These are phyloP conservation scores for Pistacia vera DNA, from an alignment of 345 rosid species.

Conservation along the genomic window DNA sequence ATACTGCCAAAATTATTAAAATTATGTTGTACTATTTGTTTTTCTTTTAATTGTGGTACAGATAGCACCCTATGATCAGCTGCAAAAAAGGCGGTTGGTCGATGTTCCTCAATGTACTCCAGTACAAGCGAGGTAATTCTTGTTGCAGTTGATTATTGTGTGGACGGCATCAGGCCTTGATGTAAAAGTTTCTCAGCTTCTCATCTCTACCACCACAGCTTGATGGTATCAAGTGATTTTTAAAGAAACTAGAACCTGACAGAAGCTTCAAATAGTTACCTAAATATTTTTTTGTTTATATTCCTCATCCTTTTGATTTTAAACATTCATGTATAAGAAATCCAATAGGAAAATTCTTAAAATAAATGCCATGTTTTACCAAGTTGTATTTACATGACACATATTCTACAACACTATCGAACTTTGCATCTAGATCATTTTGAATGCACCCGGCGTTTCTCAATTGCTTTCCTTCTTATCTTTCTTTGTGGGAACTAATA, in stretches of 20 bases:
- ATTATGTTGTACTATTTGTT: neutral
- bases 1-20: no score
- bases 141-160: neutral
- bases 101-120: conserved; percentile 50
- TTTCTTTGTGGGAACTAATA: no score
- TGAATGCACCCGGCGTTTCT: no score
- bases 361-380: neutral
- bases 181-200: neutral
- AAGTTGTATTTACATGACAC: neutral
- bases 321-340: neutral
- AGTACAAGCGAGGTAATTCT: conserved; percentile 8
- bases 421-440: no score
- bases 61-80: conserved; percentile 98
- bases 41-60: conserved; percentile 26
- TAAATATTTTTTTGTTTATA: neutral
- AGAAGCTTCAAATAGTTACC: neutral
- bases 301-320: neutral
- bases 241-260: neutral
- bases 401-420: no score
- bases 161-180: neutral
- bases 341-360: neutral
- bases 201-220: conserved; percentile 6
- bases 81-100: conserved; percentile 71
- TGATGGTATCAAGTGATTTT: neutral
- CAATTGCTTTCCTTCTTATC: no score